Evolutionary conservation across 2,329 filamentous ascomycete genomes (phyloP), one percentile per base, ranked within the genome.

Genomic region (Plenodomus tracheiphilus): DNA sequence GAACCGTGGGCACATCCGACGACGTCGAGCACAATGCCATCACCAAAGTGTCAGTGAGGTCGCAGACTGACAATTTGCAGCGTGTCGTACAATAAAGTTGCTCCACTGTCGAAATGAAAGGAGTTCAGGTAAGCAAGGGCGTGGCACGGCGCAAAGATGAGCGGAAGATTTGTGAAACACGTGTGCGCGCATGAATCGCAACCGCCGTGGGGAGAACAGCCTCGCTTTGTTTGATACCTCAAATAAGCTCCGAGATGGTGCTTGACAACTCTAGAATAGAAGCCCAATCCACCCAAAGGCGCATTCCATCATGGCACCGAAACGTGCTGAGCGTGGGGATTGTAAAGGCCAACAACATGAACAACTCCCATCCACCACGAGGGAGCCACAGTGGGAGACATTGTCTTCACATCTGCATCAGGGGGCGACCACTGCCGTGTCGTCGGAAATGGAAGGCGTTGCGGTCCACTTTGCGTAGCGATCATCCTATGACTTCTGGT

Each of bases 161-260:
- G 41, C 49, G 47, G 49, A 38, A 25, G 42, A 40, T 55, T 53
- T 41, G 35, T 53, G 54, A 59, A 59, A 59, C 54, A 41, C 16
- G 21, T 22, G 34, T 46, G 42, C 6, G 41, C 37, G 34, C 16
- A 19, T 37, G 49, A 47, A 32, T 38, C 46, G 39, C 18, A 22
- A 39, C 25, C 37, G 34, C 41, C 4, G 28, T 15, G 28, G 28
- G 28, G 28, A 32, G 13, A 32, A 4, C 28, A 10, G 28, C 28
- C 28, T 32, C 13, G 19, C 36, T 37, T 21, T 38, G 8, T 36
- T 43, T 22, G 30, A 16, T 38, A n/a, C 30, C 32, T 36, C 34
- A 16, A 9, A 37, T 19, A 20, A 16, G 28, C 28, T 15, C 9
- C 28, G 28, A 32, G 28, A 11, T 7, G 6, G 28, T 32, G 28